phyloP scores from a whole-genome alignment of 1,284 basidiomycete genomes.

The Marasmius sp. region DNA sequence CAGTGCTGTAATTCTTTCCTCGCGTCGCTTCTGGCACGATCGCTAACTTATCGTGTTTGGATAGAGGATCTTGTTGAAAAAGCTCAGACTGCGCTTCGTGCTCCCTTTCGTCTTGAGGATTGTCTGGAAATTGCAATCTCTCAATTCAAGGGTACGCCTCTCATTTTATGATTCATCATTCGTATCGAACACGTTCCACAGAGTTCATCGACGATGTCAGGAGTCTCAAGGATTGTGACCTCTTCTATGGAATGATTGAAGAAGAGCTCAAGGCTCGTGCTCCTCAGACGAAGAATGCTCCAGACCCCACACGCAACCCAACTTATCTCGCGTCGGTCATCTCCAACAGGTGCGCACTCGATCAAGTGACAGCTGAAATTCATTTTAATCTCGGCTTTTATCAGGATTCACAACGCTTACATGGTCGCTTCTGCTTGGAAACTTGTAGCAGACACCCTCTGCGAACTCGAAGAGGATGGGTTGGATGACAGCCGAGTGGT shows the following conservation, averaged over 20 bases:
- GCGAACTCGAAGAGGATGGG: constrained; percentile 50
- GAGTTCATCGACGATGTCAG: constrained; percentile 68
- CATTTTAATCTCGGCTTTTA: not conserved
- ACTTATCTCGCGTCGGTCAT: constrained; percentile 55
- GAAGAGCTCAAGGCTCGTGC: constrained; percentile 53
- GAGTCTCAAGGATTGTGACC: constrained; percentile 58
- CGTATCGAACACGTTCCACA: constrained; percentile 23
- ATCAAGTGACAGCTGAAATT: not conserved
- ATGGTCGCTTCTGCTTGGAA: constrained; percentile 77
- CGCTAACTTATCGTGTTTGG: constrained; percentile 11
- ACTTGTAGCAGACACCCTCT: constrained; percentile 56
- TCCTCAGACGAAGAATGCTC: constrained; percentile 25
- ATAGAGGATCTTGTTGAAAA: constrained; percentile 67
- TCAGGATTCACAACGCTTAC: constrained; percentile 74
- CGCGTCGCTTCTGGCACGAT: constrained; percentile 6
- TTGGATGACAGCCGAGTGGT: constrained; percentile 51
- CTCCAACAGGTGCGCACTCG: constrained; percentile 50
- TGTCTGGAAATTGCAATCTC: constrained; percentile 67
- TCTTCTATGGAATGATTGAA: constrained; percentile 55
- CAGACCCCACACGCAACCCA: constrained; percentile 39
- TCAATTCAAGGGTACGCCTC: constrained; percentile 60
- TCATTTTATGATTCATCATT: not conserved
- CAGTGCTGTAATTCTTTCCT: constrained; percentile 16
- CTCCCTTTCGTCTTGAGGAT: constrained; percentile 62
- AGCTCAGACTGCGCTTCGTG: constrained; percentile 55